These are phyloP conservation scores for Tephrocybe sp. DNA, from an alignment of 768 basidiomycete genomes.

Conservation along the genomic window DNA sequence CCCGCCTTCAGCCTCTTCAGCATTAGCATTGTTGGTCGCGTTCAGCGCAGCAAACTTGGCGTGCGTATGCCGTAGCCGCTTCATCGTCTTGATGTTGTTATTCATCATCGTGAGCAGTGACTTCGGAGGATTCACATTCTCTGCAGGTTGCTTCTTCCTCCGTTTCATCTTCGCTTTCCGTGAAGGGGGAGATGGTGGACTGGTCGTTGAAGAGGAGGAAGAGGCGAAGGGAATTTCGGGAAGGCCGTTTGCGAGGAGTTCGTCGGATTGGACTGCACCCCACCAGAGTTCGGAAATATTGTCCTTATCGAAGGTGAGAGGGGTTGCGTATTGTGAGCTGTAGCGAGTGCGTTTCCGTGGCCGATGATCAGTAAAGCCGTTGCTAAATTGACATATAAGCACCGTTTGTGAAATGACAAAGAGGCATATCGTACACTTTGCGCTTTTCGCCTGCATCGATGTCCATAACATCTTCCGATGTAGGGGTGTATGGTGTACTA, in stretches of 20 bases:
- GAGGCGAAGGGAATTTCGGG: conserved; percentile 49
- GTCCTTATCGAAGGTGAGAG: conserved; percentile 36
- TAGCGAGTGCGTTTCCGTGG: conserved; percentile 66
- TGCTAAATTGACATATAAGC: conserved; percentile 21
- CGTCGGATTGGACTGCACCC: conserved; percentile 64
- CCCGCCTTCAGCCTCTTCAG: conserved; percentile 37
- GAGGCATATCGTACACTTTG: conserved; percentile 44
- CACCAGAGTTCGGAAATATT: conserved; percentile 69
- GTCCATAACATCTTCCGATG: conserved; percentile 22
- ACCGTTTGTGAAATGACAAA: neutral
- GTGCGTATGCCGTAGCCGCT: conserved; percentile 72
- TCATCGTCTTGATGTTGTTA: conserved; percentile 72
- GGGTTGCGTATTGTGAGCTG: conserved; percentile 38
- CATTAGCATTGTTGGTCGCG: conserved; percentile 20
- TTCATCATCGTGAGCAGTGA: conserved; percentile 73
- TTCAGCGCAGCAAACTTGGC: conserved; percentile 64
- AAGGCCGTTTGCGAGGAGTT: conserved; percentile 62
- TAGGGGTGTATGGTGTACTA: conserved; percentile 27
- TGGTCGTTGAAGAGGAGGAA: conserved; percentile 28
- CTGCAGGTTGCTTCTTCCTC: conserved; percentile 26
- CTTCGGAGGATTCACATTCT: conserved; percentile 25
- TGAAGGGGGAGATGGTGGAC: conserved; percentile 5
- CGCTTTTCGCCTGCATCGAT: conserved; percentile 62
- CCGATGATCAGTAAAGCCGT: conserved; percentile 38
- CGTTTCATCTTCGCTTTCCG: conserved; percentile 32